These are phyloP conservation scores for Phylloporus arenicola DNA, from an alignment of 768 basidiomycete species.

Conservation along the genomic window DNA sequence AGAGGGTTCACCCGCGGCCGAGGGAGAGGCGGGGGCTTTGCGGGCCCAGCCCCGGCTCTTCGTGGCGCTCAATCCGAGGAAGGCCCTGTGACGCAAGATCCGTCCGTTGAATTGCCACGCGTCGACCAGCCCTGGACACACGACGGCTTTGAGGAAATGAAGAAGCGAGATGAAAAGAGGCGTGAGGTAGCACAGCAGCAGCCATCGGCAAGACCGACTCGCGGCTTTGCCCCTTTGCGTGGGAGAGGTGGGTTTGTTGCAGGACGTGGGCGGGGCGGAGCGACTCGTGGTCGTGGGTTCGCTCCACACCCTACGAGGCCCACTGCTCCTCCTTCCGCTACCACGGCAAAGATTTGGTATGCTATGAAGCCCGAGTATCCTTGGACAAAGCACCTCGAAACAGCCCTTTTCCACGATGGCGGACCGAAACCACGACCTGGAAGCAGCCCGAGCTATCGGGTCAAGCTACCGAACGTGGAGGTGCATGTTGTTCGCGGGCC, in stretches of 20 bases:
- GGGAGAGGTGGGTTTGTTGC: constrained; percentile 44
- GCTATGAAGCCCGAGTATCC: constrained; percentile 71
- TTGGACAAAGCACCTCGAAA: constrained; percentile 83
- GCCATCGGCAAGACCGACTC: constrained; percentile 24
- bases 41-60: constrained; percentile 13
- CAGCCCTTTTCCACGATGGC: constrained; percentile 62
- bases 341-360: constrained; percentile 57
- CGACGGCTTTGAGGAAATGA: constrained; percentile 87
- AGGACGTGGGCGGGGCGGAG: constrained; percentile 42
- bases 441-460: constrained; percentile 48
- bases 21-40: constrained; percentile 46
- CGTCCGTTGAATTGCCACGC: constrained; percentile 40
- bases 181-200: constrained; percentile 31
- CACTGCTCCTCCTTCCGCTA: constrained; percentile 24
- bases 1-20: constrained; percentile 49
- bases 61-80: constrained; percentile 18
- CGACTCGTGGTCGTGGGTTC: constrained; percentile 40
- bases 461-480: constrained; percentile 55
- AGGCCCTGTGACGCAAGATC: constrained; percentile 11
- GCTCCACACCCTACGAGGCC: constrained; percentile 29
- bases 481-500: constrained; percentile 41
- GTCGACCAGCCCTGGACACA: constrained; percentile 76
- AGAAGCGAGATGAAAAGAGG: constrained; percentile 59
- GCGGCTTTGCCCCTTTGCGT: constrained; percentile 37
- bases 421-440: constrained; percentile 54